These are phyloP conservation scores for Elasticomyces elasticus DNA, from an alignment of 495 filamentous ascomycete genomes.

Conservation along the genomic window DNA sequence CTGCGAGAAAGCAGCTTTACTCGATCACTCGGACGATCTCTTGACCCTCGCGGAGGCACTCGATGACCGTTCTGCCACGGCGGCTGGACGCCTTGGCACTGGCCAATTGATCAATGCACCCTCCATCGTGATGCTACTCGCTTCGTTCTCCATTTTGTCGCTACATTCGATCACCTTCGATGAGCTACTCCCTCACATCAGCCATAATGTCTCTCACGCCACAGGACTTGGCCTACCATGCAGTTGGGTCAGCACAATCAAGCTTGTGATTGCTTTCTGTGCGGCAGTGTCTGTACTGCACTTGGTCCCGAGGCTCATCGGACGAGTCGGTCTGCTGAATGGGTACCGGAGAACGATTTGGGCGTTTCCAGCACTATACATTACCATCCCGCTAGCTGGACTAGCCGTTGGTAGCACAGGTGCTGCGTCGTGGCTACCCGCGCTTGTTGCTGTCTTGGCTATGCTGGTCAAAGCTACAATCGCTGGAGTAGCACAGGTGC, in stretches of 20 bases:
- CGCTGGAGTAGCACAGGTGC: slow-evolving; percentile 31
- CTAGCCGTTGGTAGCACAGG: slow-evolving; percentile 13
- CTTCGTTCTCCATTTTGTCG: slow-evolving; percentile 37
- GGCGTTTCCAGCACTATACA: slow-evolving; percentile 36
- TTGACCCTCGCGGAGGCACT: slow-evolving; percentile 18
- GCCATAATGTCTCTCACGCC: slow-evolving; percentile 34
- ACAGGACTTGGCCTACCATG: slow-evolving; percentile 40
- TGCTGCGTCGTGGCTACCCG: slow-evolving; percentile 26
- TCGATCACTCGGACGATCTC: slow-evolving; percentile 21
- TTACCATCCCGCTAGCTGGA: slow-evolving; percentile 24
- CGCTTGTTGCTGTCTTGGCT: slow-evolving; percentile 28
- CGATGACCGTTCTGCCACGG: slow-evolving; percentile 27
- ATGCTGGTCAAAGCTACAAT: slow-evolving; percentile 36
- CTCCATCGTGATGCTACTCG: slow-evolving; percentile 35
- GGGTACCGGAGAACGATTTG: slow-evolving; percentile 33
- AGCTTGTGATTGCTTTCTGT: slow-evolving; percentile 29
- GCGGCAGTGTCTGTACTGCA: slow-evolving; percentile 31
- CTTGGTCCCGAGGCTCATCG: slow-evolving; percentile 26
- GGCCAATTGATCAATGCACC: slow-evolving; percentile 35
- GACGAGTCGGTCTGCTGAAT: slow-evolving; percentile 33
- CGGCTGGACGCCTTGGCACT: slow-evolving; percentile 31
- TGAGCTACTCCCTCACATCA: slow-evolving; percentile 36
- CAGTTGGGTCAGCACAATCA: slow-evolving; percentile 32
- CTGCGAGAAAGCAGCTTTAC: slow-evolving; percentile 37
- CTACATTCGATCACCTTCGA: slow-evolving; percentile 40